A percentile compares a stretch with the other conserved stretches of the same genome.
phyloP scores from a whole-genome alignment of 805 yeast genomes.

The Kuraishia hungarica region DNA sequence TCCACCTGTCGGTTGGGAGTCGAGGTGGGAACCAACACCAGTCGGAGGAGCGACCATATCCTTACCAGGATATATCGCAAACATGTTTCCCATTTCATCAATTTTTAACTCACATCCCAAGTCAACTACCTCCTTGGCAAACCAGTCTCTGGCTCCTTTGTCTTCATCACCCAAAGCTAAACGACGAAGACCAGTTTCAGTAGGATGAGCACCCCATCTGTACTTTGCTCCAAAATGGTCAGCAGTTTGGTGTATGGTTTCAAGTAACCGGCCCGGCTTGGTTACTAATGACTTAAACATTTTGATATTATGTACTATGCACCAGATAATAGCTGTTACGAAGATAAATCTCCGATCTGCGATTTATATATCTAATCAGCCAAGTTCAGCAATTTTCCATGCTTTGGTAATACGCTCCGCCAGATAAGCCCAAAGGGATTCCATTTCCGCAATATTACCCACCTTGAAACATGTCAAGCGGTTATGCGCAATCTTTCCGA shows the following conservation, averaged over 20 bases:
- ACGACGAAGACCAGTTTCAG: slow-evolving; percentile 63
- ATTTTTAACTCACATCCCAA: slow-evolving; percentile 51
- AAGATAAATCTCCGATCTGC: background rate
- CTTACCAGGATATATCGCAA: slow-evolving; percentile 54
- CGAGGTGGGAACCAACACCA: slow-evolving; percentile 67
- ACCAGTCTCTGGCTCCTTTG: slow-evolving; percentile 60
- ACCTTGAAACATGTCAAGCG: background rate
- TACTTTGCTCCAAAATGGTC: slow-evolving; percentile 51
- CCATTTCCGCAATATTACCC: background rate
- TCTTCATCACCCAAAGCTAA: slow-evolving; percentile 56
- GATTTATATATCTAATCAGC: background rate
- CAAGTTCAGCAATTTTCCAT: background rate
- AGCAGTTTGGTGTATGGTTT: slow-evolving; percentile 57
- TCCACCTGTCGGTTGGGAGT: slow-evolving; percentile 75
- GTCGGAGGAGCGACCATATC: slow-evolving; percentile 40
- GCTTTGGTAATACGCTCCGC: background rate
- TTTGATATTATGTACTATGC: background rate
- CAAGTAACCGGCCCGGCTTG: slow-evolving; percentile 35
- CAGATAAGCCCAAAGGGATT: background rate
- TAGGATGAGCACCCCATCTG: slow-evolving; percentile 45
- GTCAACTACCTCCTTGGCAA: slow-evolving; percentile 36
- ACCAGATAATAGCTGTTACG: no score
- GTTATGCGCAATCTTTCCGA: background rate
- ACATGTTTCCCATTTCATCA: slow-evolving; percentile 62
- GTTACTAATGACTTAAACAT: slow-evolving; percentile 11